A percentile compares a stretch with the other conserved stretches of the same genome.
phyloP scores from a whole-genome alignment of 257 asterid genomes.

The Przewalskia tangutica region DNA sequence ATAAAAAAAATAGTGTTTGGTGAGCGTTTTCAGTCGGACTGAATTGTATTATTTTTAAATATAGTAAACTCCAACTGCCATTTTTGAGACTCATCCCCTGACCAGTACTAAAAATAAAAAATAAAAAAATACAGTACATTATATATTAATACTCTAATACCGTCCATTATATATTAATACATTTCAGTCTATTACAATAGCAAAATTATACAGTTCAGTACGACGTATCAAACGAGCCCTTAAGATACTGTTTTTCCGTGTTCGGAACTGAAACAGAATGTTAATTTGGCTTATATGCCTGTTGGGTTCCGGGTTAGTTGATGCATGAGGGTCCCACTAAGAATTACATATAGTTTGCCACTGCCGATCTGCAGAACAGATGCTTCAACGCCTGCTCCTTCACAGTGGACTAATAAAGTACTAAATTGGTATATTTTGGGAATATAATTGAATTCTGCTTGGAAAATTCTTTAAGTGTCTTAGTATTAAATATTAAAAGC shows the following conservation, averaged over 20 bases:
- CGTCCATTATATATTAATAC: no score
- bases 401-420: background rate
- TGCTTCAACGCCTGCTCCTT: background rate
- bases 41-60: no score
- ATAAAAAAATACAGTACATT: no score
- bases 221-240: no score
- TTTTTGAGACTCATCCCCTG: no score
- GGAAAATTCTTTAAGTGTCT: background rate
- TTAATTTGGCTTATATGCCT: conserved; percentile 26
- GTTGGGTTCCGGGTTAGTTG: conserved; percentile 38
- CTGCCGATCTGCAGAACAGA: background rate
- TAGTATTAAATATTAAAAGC: background rate
- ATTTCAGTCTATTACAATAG: no score
- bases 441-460: background rate
- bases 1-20: no score
- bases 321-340: conserved; percentile 13
- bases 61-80: no score
- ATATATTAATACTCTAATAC: no score
- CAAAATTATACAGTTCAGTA: no score
- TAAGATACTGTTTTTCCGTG: conserved; percentile 3
- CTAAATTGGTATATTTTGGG: background rate
- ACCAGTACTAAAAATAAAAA: no score
- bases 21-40: no score
- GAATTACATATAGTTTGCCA: conserved; percentile 11
- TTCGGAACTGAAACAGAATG: conserved; percentile 35